Evolutionary conservation across 768 basidiomycete genomes (phyloP).

Genomic region (Mycena olivaceomarginata): DNA sequence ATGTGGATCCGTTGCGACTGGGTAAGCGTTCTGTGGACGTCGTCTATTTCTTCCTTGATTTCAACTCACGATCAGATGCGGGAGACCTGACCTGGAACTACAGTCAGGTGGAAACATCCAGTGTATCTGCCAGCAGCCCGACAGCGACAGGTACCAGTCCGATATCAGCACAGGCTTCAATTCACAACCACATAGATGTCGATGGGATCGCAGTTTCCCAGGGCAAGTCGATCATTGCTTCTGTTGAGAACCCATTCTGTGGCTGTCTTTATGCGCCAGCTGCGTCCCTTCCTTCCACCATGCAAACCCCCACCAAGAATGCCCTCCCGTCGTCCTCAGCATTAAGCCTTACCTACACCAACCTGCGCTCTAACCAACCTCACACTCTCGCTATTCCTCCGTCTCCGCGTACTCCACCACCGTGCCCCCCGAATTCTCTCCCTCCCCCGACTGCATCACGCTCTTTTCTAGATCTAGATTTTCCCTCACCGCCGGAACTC

Average conservation of each 20-base stretch:
- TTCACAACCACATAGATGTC: slow-evolving; percentile 10
- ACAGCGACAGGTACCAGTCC: slow-evolving; percentile 9
- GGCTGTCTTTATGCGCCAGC: neutral
- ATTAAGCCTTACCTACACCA: neutral
- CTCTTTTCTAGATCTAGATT: slow-evolving; percentile 16
- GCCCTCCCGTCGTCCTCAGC: neutral
- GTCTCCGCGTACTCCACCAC: slow-evolving; percentile 31
- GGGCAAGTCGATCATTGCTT: slow-evolving; percentile 27
- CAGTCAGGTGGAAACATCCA: neutral
- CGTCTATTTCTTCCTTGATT: neutral
- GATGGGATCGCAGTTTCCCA: slow-evolving; percentile 26
- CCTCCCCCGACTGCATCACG: neutral
- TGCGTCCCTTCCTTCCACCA: slow-evolving; percentile 7
- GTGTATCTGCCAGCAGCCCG: neutral
- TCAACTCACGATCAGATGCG: slow-evolving; percentile 1
- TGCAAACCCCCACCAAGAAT: slow-evolving; percentile 2
- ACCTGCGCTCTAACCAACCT: neutral
- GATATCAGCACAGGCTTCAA: slow-evolving; percentile 21
- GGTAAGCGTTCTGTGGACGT: slow-evolving; percentile 4
- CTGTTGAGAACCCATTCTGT: slow-evolving; percentile 21
- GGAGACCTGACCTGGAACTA: neutral
- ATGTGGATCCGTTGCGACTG: slow-evolving; percentile 4
- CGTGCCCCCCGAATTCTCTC: slow-evolving; percentile 12
- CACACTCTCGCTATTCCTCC: slow-evolving; percentile 21
- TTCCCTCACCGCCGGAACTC: slow-evolving; percentile 20